Base-by-base conservation (phyloP, 768 basidiomycete genomes). In the Lentinula guzmanii region DNA sequence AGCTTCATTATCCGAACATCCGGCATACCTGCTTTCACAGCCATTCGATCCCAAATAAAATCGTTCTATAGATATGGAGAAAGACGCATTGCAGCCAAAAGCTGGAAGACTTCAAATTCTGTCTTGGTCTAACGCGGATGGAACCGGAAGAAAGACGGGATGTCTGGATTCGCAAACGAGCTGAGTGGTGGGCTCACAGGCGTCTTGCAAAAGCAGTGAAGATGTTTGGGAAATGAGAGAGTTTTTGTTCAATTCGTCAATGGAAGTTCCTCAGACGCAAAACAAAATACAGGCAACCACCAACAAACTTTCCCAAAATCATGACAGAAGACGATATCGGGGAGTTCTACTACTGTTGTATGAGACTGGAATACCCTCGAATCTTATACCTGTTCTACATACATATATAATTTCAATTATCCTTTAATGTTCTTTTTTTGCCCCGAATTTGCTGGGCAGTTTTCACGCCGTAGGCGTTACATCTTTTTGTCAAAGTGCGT, bases 41-140 rank as follows among this genome's bases (percentile, higher is more conserved):
- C 86, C 54, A 79, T 95, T 37, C 84, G 86, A 42, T 82, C 85
- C 18, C 96, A 98, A 73, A 72, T 94, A 53, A 89, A 87, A 67
- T 87, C 89, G 2, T 74, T 98, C 58, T 98, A 98, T 74, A 85
- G 96, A 69, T 86, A 89, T 65, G 96, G 96, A 6, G 75, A 83
- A 61, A 82, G 60, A 77, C 83, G 63, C 75, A 83, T 0, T 98
- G 95, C 74, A 77, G 76, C 0, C 78, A 80, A 50, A 95, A 96
- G 71, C 81, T 87, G 70, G 87, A 93, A 61, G 95, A 96, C 67
- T 95, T 96, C 82, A 97, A 97, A 74, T 96, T 91, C 73, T 99
- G 96, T 75, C 77, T 96, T 77, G 88, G 86, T 63, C 76, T 90
- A 63, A 96, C 94, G 73, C 79, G 83, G 11, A 76, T 91, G 72